Conservation (phyloP, 371 early-diverging fungal species). For the Syncephalastrum racemosum region DNA sequence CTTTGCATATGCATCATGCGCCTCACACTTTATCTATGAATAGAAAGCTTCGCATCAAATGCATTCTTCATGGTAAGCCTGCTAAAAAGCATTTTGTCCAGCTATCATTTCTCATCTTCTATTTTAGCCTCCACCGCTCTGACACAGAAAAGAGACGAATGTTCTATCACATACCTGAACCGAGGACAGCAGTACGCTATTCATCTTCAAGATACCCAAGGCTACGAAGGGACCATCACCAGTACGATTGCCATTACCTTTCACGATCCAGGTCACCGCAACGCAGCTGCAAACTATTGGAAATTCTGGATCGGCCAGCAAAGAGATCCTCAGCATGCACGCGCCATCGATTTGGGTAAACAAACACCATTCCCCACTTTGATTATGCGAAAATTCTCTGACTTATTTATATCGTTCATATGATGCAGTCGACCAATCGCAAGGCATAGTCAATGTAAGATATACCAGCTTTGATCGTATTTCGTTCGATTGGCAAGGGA, state of each 20-base stretch:
- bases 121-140: conserved; percentile 26
- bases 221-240: conserved; percentile 42
- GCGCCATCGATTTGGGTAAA: conserved; percentile 61
- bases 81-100: neutral
- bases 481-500: conserved; percentile 64
- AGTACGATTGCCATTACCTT: conserved; percentile 69
- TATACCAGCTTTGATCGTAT: conserved; percentile 60
- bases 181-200: conserved; percentile 57
- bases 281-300: conserved; percentile 69
- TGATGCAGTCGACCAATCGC: conserved; percentile 21
- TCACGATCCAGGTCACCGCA: conserved; percentile 70
- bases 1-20: conserved; percentile 32
- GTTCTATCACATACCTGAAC: conserved; percentile 28
- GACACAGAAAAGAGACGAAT: conserved; percentile 29
- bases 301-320: conserved; percentile 77
- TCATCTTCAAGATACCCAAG: conserved; percentile 44
- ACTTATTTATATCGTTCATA: neutral
- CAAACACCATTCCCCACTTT: conserved; percentile 5
- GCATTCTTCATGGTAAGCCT: neutral
- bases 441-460: conserved; percentile 46
- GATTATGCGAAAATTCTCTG: conserved; percentile 3
- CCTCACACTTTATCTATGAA: neutral
- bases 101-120: conserved; percentile 4
- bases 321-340: conserved; percentile 49
- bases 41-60: conserved; percentile 2